phyloP scores from a whole-genome alignment of 208 protist species.

The Trichomonas gallinae region DNA sequence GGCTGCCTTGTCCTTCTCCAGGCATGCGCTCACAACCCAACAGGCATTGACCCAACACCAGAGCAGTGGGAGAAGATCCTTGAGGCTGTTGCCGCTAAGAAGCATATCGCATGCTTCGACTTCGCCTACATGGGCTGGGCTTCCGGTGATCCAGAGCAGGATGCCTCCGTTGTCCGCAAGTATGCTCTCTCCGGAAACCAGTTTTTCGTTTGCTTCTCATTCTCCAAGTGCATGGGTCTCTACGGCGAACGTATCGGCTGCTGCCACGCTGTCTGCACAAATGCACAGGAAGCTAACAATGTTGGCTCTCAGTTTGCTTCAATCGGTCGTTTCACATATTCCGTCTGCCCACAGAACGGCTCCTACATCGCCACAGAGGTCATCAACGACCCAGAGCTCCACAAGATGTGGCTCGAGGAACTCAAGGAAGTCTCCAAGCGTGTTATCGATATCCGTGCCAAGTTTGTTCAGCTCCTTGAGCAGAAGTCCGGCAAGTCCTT shows the following conservation, averaged over 20 bases:
- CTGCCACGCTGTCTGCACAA: background rate
- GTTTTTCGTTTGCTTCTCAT: slow-evolving; percentile 17
- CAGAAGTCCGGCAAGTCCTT: background rate
- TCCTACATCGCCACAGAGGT: background rate
- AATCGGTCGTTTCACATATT: background rate
- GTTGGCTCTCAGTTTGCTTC: background rate
- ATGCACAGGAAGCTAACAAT: background rate
- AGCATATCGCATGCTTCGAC: slow-evolving; percentile 81
- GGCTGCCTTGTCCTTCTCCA: slow-evolving; percentile 76
- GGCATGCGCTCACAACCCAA: slow-evolving; percentile 94
- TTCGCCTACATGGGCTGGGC: slow-evolving; percentile 75
- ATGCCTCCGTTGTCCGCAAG: slow-evolving; percentile 46
- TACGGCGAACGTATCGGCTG: slow-evolving; percentile 31
- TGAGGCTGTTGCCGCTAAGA: slow-evolving; percentile 44
- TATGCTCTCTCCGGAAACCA: background rate
- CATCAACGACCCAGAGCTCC: background rate
- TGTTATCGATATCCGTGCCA: background rate
- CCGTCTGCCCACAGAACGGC: background rate
- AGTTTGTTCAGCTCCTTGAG: background rate
- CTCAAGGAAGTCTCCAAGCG: background rate
- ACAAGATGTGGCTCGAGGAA: background rate
- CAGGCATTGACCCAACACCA: slow-evolving; percentile 79
- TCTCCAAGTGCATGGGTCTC: slow-evolving; percentile 31
- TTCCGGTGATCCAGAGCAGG: slow-evolving; percentile 74
- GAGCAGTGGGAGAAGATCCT: slow-evolving; percentile 80